Evolutionary conservation across 495 filamentous ascomycete species (phyloP), one percentile per base, ranked within the genome.

Genomic region (Podospora tetraspora): DNA sequence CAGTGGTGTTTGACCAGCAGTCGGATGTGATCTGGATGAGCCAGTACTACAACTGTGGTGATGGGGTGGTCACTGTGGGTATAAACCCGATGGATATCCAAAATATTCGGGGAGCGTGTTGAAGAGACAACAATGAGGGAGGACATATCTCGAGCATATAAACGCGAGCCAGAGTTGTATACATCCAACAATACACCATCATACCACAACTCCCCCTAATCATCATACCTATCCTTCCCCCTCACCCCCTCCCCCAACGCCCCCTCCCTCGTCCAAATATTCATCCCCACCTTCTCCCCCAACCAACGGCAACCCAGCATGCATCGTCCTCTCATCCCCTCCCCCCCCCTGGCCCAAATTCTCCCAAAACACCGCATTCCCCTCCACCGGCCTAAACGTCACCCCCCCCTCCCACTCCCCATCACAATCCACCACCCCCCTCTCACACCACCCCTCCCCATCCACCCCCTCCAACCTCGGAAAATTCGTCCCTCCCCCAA

Each of bases 341-440:
- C 74, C 79, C 59, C 90, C 89, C 3, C 81, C 74, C 1, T 73
- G 61, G 21, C 82, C 70, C 68, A 93, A 73, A 79, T 93, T 93
- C 80, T 87, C 85, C 90, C 91, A 93, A 73, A 88, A 93, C 19
- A 93, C 84, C 6, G 89, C 90, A 78, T 89, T 91, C 23, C 90
- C 90, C 72, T 85, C 83, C 8, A 89, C 78, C 0, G 89, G 86
- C 69, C 84, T 84, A 71, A 92, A 91, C 58, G 88, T 91, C 4
- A 90, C 79, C 0, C 90, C 89, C 30, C 84, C 81, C 25, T 84
- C 82, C 69, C 78, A 80, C 57, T 75, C 74, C 66, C 79, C 80
- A 57, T 85, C 84, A 70, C 88, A 89, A 69, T 89, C 86, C 72
- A 89, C 69, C 73, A 85, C 56, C n/a, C 67, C 71, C 11, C 56